Evolutionary conservation across 495 filamentous ascomycete species (phyloP), one percentile per base, ranked within the genome.

Genomic region (Terfezia claveryi): DNA sequence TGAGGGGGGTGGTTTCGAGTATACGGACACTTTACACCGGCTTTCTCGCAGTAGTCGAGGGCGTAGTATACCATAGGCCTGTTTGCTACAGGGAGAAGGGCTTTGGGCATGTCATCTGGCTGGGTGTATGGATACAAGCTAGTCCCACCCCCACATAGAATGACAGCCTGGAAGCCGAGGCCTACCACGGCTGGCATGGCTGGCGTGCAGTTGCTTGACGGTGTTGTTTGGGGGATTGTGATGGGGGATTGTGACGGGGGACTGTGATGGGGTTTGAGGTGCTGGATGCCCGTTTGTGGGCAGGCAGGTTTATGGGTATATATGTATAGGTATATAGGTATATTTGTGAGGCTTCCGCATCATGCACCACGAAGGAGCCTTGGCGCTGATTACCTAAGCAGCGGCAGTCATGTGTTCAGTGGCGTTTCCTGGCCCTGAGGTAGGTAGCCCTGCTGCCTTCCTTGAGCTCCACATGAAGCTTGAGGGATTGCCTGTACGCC

Each of bases 61-160:
- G 85, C 80, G 67, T 94, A 96, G 78, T 82, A 94, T 37, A 98
- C 76, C 91, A 96, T 94, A 0, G 89, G 89, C 55, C 87, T 74
- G 68, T 96, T 96, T 55, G 89, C 91, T 53, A 96, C 82, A 8
- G 87, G 87, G 27, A 96, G 71, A 9, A 98, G 76, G 51, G 83
- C 84, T 70, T 96, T 98, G 4, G 88, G 88, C 55, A 81, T 80
- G 62, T 93, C 85, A 66, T 89, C 82, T 5, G 88, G 82, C 54
- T 83, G 80, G 3, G 87, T 94, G 68, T 96, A 94, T 0, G 92
- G 94, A 38, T 82, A 83, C 55, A 96, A 81, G 2, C 82, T 88
- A 12, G 83, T 80, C 54, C 92, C 91, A 51, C 89, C 87, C 1
- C 88, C 88, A 60, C 88, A 95, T 5, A 96, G 72, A 61, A 98